Percentiles rank a stretch among this genome's conserved stretches.
Conservation (phyloP, 106 monocot species). For the Dendrobium huoshanense region DNA sequence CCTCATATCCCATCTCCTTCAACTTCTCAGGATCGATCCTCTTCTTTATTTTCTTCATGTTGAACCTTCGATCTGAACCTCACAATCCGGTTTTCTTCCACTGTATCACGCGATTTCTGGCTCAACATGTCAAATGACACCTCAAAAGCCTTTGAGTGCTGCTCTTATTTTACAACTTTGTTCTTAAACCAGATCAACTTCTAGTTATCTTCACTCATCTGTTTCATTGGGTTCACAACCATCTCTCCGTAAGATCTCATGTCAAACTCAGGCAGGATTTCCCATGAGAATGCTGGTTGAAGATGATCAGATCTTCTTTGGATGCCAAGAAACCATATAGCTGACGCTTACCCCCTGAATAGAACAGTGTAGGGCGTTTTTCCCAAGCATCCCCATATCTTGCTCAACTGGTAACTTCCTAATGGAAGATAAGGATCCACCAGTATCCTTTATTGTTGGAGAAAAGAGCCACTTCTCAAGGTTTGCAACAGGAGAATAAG, state of each 20-base stretch:
- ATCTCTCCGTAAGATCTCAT: constrained; percentile 78
- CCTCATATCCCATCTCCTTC: constrained; percentile 63
- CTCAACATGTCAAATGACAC: constrained; percentile 36
- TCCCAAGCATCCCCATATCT: constrained; percentile 53
- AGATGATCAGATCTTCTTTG: constrained; percentile 54
- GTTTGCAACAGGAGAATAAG: constrained; percentile 20
- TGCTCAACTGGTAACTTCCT: constrained; percentile 14
- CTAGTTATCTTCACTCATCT: constrained; percentile 85
- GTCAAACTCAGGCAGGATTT: constrained; percentile 69
- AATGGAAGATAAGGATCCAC: constrained; percentile 11
- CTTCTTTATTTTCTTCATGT: constrained; percentile 71
- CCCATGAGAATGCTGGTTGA: constrained; percentile 58
- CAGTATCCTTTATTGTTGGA: constrained; percentile 6
- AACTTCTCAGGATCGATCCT: constrained; percentile 57
- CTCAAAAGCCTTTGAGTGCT: constrained; percentile 48
- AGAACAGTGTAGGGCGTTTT: constrained; percentile 21
- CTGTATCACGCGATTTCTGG: constrained; percentile 52
- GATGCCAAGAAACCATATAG: constrained; percentile 54
- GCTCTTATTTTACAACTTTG: constrained; percentile 37
- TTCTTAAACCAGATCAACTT: constrained; percentile 32
- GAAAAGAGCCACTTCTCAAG: constrained; percentile 39
- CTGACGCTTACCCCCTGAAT: constrained; percentile 42
- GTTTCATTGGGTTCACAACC: constrained; percentile 67
- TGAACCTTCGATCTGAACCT: constrained; percentile 57
- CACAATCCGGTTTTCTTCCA: constrained; percentile 46